Conservation (phyloP, 2,329 filamentous ascomycete genomes). For the Diaporthe humulicola region DNA sequence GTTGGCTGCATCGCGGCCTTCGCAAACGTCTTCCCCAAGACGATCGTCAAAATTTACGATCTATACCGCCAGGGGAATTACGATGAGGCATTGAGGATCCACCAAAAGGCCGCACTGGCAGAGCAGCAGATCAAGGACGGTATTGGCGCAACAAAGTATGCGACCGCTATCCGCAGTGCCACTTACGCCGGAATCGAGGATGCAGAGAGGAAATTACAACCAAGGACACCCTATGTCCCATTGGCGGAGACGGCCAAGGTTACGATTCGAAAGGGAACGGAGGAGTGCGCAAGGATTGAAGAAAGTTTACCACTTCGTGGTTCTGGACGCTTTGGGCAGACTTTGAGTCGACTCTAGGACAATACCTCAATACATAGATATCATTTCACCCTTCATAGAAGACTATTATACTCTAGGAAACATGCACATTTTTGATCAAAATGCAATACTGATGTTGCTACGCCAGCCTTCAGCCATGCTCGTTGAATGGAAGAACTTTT, state of each 20-base stretch:
- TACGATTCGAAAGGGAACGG: not conserved
- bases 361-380: not conserved
- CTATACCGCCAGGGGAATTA: constrained; percentile 67
- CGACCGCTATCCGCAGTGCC: constrained; percentile 69
- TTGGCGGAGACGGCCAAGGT: not conserved
- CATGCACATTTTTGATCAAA: too few relatives aligned
- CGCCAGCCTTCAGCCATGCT: not conserved
- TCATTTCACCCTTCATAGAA: not conserved
- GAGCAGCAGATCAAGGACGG: constrained; percentile 73
- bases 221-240: constrained; percentile 4
- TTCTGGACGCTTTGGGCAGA: not conserved
- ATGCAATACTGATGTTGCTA: too few relatives aligned
- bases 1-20: constrained; percentile 70
- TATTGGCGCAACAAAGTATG: constrained; percentile 74
- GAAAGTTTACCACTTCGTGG: constrained; percentile 14
- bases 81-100: constrained; percentile 69
- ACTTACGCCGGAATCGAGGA: constrained; percentile 43
- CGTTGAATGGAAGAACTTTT: too few relatives aligned
- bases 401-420: too few relatives aligned
- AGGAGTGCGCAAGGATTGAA: constrained; percentile 6
- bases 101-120: constrained; percentile 70
- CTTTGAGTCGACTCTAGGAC: not conserved
- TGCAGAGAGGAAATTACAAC: constrained; percentile 8
- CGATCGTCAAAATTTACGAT: constrained; percentile 67
- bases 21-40: constrained; percentile 68